A percentile compares a stretch with the other conserved stretches of the same genome.
These are phyloP conservation scores for Kodamaea plutei DNA, from an alignment of 1,139 yeast species.

Conservation along the genomic window DNA sequence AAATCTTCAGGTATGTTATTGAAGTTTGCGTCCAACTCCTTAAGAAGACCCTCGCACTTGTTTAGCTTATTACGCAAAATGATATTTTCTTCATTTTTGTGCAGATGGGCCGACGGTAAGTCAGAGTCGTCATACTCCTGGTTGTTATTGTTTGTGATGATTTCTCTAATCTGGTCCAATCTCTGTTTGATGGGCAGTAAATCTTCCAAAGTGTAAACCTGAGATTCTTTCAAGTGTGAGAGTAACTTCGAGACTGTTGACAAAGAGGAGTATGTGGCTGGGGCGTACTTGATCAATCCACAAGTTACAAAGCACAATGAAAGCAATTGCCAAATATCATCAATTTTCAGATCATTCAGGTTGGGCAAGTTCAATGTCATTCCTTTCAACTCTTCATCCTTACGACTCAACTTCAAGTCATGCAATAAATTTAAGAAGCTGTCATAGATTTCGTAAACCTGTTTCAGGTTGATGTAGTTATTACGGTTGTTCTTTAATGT, in stretches of 20 bases:
- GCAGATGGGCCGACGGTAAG: slow-evolving; percentile 22
- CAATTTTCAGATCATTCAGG: slow-evolving; percentile 66
- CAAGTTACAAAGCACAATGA: slow-evolving; percentile 86
- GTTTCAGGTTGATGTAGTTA: slow-evolving; percentile 61
- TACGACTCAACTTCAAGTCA: slow-evolving; percentile 46
- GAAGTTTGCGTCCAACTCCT: slow-evolving; percentile 49
- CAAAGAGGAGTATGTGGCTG: slow-evolving; percentile 87
- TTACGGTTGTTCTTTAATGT: slow-evolving; percentile 61
- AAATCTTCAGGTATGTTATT: slow-evolving; percentile 55
- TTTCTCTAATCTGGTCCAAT: slow-evolving; percentile 59
- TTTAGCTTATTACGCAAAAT: slow-evolving; percentile 56
- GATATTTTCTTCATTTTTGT: slow-evolving; percentile 52
- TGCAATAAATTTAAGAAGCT: slow-evolving; percentile 48
- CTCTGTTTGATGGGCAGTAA: slow-evolving; percentile 70
- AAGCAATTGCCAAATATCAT: slow-evolving; percentile 83
- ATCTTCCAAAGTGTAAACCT: slow-evolving; percentile 80
- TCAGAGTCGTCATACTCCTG: slow-evolving; percentile 26
- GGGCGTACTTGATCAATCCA: slow-evolving; percentile 84
- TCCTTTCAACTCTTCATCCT: slow-evolving; percentile 46
- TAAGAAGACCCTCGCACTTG: slow-evolving; percentile 53
- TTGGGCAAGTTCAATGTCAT: slow-evolving; percentile 36
- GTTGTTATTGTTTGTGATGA: slow-evolving; percentile 42
- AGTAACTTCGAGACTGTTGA: slow-evolving; percentile 79
- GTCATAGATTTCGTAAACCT: slow-evolving; percentile 54
- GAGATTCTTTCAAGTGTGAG: slow-evolving; percentile 75